A percentile compares a stretch with the other conserved stretches of the same genome.
These are phyloP conservation scores for Shiraia sp. DNA, from an alignment of 2,329 filamentous ascomycete species.

Conservation along the genomic window DNA sequence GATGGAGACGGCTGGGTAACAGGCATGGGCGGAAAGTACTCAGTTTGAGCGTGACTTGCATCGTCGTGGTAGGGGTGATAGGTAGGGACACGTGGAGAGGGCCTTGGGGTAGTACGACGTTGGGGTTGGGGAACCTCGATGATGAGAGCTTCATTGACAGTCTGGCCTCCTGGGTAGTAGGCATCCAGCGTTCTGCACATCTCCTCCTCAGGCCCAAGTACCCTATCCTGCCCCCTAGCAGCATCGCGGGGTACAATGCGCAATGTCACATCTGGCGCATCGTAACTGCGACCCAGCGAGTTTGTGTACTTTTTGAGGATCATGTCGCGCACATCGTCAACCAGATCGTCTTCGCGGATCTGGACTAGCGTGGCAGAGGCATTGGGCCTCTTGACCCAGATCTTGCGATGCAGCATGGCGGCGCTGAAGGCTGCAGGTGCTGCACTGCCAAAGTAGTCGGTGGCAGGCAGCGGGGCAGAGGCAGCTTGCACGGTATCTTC, in stretches of 20 bases:
- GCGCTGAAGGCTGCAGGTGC: constrained; percentile 34
- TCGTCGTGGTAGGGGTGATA: constrained; percentile 65
- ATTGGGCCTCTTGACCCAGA: constrained; percentile 90
- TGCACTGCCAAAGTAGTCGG: constrained; percentile 46
- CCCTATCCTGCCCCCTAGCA: constrained; percentile 61
- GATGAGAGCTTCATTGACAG: constrained; percentile 83
- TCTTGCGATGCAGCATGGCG: constrained; percentile 66
- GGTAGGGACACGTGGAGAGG: constrained; percentile 67
- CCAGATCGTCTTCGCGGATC: constrained; percentile 83
- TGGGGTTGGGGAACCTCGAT: constrained; percentile 81
- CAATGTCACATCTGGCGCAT: constrained; percentile 85
- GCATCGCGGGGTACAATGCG: constrained; percentile 73
- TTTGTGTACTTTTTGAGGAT: constrained; percentile 94
- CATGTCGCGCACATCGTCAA: constrained; percentile 92
- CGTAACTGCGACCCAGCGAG: constrained; percentile 83
- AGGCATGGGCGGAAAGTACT: constrained; percentile 79
- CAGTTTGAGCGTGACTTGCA: constrained; percentile 67
- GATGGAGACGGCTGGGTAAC: constrained; percentile 48
- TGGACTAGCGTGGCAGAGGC: constrained; percentile 86
- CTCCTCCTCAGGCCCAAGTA: constrained; percentile 82
- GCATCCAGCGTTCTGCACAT: constrained; percentile 77
- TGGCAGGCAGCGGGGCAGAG: constrained; percentile 26
- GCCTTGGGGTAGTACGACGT: constrained; percentile 64
- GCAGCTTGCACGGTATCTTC: constrained; percentile 30
- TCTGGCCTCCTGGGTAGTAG: constrained; percentile 85